Evolutionary conservation across 176 grass and related monocot genomes (phyloP), one percentile per base, ranked within the genome.

Genomic region (Areca catechu): DNA sequence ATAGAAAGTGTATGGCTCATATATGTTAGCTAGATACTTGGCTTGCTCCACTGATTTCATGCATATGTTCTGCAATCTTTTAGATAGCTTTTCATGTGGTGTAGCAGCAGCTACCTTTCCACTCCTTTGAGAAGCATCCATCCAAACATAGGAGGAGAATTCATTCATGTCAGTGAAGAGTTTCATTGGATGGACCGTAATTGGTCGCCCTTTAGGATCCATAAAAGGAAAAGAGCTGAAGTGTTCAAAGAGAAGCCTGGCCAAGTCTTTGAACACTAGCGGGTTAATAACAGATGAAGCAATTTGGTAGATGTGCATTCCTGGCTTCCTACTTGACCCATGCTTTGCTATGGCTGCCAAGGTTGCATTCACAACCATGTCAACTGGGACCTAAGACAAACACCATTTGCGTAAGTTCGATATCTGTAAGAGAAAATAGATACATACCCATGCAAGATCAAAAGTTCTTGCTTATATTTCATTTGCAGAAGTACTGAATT

Each of bases 331-430:
- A 18, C 27, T 15, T 10, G 60, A 72, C 7, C 80, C 92, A 53
- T 96, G 92, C 68, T 84, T 87, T 52, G 86, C 86, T 77, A 96
- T 96, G 16, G 83, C 53, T 20, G 83, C 92, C 70, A 96, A 63
- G 24, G 77, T 90, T 59, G 92, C 92, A 79, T 85, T 96, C 71
- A 96, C 86, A 22, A 96, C 92, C 92, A 96, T 96, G 83, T 96
- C 92, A 43, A 57, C 92, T 21, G 92, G 92, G 16, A 96, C 92
- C 92, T 89, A 53, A 64, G 16, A 15, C 4, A 17, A 54, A 27
- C 19, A 53, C 14, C 21, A 53, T 28, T 27, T 30, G 50, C 50
- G 21, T 5, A 14, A 43, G 14, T 43, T 43, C 34, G 14, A 43
- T 10, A 43, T 43, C 34, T 12, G 34, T 43, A 43, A 12, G 9